phyloP scores from a whole-genome alignment of 1,139 yeast genomes.

The Taphrina sp. region DNA sequence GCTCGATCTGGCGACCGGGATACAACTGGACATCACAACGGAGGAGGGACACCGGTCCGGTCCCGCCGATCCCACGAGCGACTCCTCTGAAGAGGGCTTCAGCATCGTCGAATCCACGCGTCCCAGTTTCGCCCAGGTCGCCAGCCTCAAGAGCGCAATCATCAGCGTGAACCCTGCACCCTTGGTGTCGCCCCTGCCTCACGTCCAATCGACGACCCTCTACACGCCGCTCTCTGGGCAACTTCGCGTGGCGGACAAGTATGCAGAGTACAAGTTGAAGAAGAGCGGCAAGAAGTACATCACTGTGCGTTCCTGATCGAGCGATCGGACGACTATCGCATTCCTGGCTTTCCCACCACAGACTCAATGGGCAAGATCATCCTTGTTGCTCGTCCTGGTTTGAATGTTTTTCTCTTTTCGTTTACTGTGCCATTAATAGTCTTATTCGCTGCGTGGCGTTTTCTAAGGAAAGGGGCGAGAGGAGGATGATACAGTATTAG shows the following conservation, averaged over 20 bases:
- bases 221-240: background rate
- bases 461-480: too few relatives aligned
- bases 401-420: too few relatives aligned
- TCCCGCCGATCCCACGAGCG: too few relatives aligned
- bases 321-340: too few relatives aligned
- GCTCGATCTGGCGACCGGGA: slow-evolving; percentile 4
- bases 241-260: background rate
- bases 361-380: too few relatives aligned
- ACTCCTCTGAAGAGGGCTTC: slow-evolving; percentile 3
- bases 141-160: slow-evolving; percentile 13
- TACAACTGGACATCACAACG: slow-evolving; percentile 5
- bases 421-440: too few relatives aligned
- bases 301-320: background rate
- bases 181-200: slow-evolving; percentile 2
- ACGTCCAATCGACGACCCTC: background rate
- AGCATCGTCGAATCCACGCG: slow-evolving; percentile 7
- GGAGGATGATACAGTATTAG: too few relatives aligned
- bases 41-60: too few relatives aligned
- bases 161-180: slow-evolving; percentile 14
- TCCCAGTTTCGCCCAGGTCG: slow-evolving; percentile 17
- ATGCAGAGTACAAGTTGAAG: slow-evolving; percentile 1
- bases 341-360: too few relatives aligned
- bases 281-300: slow-evolving; percentile 25
- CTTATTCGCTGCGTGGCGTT: too few relatives aligned
- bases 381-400: too few relatives aligned